phyloP scores from a whole-genome alignment of 2,329 filamentous ascomycete genomes.

The Ploettnerulaceae sp. region DNA sequence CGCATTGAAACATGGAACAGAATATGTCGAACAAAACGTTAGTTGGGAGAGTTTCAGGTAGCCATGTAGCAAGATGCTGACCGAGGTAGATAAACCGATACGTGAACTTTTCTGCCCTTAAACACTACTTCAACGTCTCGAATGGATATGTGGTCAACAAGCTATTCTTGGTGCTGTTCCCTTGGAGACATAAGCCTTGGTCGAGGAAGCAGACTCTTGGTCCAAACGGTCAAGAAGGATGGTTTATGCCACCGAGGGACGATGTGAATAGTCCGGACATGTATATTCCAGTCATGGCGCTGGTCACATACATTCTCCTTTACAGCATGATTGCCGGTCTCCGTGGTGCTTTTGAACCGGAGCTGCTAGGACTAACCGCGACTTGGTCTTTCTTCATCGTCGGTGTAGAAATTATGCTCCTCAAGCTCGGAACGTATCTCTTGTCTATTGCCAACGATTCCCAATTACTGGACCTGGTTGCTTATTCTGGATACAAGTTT shows the following conservation, averaged over 20 bases:
- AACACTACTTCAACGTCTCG: conserved; percentile 99
- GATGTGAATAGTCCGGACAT: conserved; percentile 98
- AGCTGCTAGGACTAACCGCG: conserved; percentile 85
- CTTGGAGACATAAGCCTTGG: conserved; percentile 97
- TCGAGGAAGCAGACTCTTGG: conserved; percentile 79
- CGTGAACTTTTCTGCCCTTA: conserved; percentile 86
- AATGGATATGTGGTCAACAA: conserved; percentile 96
- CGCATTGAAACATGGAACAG: conserved; percentile 84
- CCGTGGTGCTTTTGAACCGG: conserved; percentile 86
- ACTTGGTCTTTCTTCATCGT: conserved; percentile 80
- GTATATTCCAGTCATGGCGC: conserved; percentile 98
- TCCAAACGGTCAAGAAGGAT: conserved; percentile 63
- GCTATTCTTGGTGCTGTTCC: conserved; percentile 87
- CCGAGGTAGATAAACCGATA: conserved; percentile 64
- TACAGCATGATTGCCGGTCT: conserved; percentile 87
- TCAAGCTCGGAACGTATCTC: conserved; percentile 91
- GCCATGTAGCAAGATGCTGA: conserved; percentile 11
- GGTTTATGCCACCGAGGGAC: conserved; percentile 87
- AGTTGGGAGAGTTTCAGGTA: conserved; percentile 25
- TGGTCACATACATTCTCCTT: conserved; percentile 95
- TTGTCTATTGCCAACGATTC: conserved; percentile 90
- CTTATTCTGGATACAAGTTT: conserved; percentile 98
- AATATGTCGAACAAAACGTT: conserved; percentile 95
- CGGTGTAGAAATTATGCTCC: conserved; percentile 77
- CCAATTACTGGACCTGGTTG: conserved; percentile 87